A percentile compares a stretch with the other conserved stretches of the same genome.
phyloP scores from a whole-genome alignment of 2,329 filamentous ascomycete genomes.

The Fusarium sp. region DNA sequence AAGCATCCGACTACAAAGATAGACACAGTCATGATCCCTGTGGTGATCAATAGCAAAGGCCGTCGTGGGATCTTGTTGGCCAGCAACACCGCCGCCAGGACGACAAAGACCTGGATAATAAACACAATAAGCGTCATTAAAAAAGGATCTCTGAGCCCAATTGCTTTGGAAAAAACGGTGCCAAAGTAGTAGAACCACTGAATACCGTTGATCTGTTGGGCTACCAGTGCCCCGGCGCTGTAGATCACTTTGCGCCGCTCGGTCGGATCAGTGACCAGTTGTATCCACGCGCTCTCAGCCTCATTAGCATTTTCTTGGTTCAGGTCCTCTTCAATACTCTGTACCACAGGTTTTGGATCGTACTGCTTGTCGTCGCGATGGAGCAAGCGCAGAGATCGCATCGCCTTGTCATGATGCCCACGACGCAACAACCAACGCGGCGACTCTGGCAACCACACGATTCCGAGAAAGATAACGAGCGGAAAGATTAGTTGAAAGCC shows the following conservation, averaged over 20 bases:
- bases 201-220: constrained; percentile 66
- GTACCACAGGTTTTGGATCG: constrained; percentile 55
- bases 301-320: constrained; percentile 54
- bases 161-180: constrained; percentile 59
- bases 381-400: constrained; percentile 58
- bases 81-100: constrained; percentile 56
- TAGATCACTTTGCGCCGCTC: constrained; percentile 64
- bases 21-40: constrained; percentile 56
- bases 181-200: constrained; percentile 63
- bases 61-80: constrained; percentile 59
- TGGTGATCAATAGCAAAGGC: constrained; percentile 57
- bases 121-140: constrained; percentile 60
- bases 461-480: constrained; percentile 36
- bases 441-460: constrained; percentile 50
- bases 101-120: constrained; percentile 60
- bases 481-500: constrained; percentile 52
- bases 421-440: constrained; percentile 55
- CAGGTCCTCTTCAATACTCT: constrained; percentile 61
- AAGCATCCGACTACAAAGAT: constrained; percentile 60
- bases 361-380: constrained; percentile 58
- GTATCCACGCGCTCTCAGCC: constrained; percentile 55
- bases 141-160: constrained; percentile 59
- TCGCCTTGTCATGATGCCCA: constrained; percentile 57
- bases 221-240: constrained; percentile 60
- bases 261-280: constrained; percentile 60